Conservation (phyloP, 169 alveolate genomes). For the Eimeria falciformis region DNA sequence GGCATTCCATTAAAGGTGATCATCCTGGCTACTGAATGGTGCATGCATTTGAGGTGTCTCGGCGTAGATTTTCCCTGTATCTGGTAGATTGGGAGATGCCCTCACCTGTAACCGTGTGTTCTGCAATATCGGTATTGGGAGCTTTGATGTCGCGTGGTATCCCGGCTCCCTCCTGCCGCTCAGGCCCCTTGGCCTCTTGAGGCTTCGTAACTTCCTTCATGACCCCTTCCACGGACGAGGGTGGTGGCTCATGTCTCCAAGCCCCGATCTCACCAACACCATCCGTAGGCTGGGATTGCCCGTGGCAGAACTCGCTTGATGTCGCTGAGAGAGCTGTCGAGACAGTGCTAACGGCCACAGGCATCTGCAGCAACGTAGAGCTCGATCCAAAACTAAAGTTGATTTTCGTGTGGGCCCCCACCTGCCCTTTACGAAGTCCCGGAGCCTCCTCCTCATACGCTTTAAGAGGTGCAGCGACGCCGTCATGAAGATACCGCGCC, state of each 20-base stretch:
- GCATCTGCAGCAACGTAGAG: constrained; percentile 1
- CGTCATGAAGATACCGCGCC: too few relatives aligned
- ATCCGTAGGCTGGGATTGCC: neutral
- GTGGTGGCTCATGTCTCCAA: neutral
- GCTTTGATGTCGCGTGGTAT: neutral
- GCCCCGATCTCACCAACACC: neutral
- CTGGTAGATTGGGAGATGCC: neutral
- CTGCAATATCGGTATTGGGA: neutral
- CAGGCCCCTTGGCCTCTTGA: neutral
- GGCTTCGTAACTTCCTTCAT: neutral
- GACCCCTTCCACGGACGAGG: neutral
- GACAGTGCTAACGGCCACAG: constrained; percentile 8
- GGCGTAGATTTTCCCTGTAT: neutral
- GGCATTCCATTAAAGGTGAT: too few relatives aligned
- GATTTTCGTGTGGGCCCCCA: neutral
- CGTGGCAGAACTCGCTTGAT: constrained; percentile 9
- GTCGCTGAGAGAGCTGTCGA: constrained; percentile 7
- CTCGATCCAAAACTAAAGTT: neutral
- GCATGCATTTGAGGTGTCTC: constrained; percentile 1
- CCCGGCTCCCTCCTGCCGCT: neutral
- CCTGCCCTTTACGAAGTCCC: too few relatives aligned
- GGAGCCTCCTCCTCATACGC: too few relatives aligned
- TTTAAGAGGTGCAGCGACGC: too few relatives aligned
- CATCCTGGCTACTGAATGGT: neutral
- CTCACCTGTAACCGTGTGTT: neutral